Evolutionary conservation across 495 filamentous ascomycete genomes (phyloP), one percentile per base, ranked within the genome.

Genomic region (Annulohypoxylon stygium): DNA sequence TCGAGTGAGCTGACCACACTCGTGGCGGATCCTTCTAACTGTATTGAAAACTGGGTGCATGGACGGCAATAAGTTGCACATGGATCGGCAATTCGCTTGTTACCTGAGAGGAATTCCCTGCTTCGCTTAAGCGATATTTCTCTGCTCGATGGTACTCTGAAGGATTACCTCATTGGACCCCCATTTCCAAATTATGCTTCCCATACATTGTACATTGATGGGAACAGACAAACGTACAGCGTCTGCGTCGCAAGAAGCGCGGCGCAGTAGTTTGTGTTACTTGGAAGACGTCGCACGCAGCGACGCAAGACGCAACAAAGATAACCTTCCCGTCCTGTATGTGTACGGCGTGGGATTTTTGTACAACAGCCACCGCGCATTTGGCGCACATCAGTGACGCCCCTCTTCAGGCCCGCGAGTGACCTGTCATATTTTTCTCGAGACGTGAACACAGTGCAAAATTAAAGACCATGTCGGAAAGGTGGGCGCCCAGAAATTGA

Each of bases 371-470:
- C 23, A 37, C 68, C 55, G 43, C 14, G 48, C 50, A 33, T 26
- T 11, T 25, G 25, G 65, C 30, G 54, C 41, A 41, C 45, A 36
- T 60, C 54, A 60, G 48, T 61, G 50, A 39, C 45, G 50, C 50
- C 69, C 18, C 58, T 30, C 54, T 16, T 39, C 47, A 67, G 57
- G 67, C 47, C 43, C 50, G 36, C 33, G 30, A 18, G 37, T 70
- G 71, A 74, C 51, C 50, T 70, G 71, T 74, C 71, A 74, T 58
- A 58, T 70, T 66, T 9, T 63, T n/a, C 9, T 30, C 9, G n/a
- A 39, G 51, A 63, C 62, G 43, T 62, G 63, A 74, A 74, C 71
- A 74, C 71, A 74, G 71, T 74, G 71, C 16, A 67, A 60, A 60
- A 54, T 26, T 25, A 33, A 41, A 30, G 7, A 45, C 33, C 9